Percentiles rank a stretch among this genome's conserved stretches.
These are phyloP conservation scores for Diversispora epigaea DNA, from an alignment of 192 early-diverging fungal genomes.

Conservation along the genomic window DNA sequence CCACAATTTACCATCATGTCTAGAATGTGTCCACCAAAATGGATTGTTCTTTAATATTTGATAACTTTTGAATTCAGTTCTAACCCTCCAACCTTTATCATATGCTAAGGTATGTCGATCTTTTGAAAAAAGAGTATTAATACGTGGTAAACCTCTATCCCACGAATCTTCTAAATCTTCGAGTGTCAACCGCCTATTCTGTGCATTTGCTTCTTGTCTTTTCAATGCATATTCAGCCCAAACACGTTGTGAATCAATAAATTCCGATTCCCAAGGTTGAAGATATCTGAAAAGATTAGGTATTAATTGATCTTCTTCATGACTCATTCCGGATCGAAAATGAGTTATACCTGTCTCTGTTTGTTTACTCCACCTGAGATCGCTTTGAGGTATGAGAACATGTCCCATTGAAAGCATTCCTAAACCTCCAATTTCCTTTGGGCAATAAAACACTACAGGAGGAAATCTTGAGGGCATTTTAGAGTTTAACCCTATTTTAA, in stretches of 20 bases:
- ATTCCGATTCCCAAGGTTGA: slow-evolving; percentile 98
- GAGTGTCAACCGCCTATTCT: slow-evolving; percentile 96
- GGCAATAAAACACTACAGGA: slow-evolving; percentile 79
- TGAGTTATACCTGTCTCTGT: slow-evolving; percentile 97
- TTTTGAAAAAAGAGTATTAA: slow-evolving; percentile 98
- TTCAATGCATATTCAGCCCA: slow-evolving; percentile 99
- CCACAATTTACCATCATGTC: slow-evolving; percentile 90
- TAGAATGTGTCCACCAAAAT: slow-evolving; percentile 88
- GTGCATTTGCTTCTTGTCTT: slow-evolving; percentile 92
- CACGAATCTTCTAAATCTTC: slow-evolving; percentile 98
- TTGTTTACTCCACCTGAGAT: slow-evolving; percentile 94
- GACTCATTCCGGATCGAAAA: slow-evolving; percentile 97
- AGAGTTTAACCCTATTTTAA: slow-evolving; percentile 99
- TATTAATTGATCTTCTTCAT: slow-evolving; percentile 95
- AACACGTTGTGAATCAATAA: slow-evolving; percentile 97
- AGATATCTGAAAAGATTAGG: slow-evolving; percentile 98
- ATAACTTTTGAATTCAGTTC: slow-evolving; percentile 97
- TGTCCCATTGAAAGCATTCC: slow-evolving; percentile 99
- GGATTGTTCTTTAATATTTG: slow-evolving; percentile 94
- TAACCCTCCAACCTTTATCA: slow-evolving; percentile 98
- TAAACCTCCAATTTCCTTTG: slow-evolving; percentile 68
- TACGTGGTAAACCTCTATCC: slow-evolving; percentile 98
- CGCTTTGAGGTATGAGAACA: slow-evolving; percentile 95
- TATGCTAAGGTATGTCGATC: slow-evolving; percentile 98
- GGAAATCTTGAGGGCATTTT: slow-evolving; percentile 99